Base-by-base conservation (phyloP, 257 asterid species). In the Solanum arcanum region DNA sequence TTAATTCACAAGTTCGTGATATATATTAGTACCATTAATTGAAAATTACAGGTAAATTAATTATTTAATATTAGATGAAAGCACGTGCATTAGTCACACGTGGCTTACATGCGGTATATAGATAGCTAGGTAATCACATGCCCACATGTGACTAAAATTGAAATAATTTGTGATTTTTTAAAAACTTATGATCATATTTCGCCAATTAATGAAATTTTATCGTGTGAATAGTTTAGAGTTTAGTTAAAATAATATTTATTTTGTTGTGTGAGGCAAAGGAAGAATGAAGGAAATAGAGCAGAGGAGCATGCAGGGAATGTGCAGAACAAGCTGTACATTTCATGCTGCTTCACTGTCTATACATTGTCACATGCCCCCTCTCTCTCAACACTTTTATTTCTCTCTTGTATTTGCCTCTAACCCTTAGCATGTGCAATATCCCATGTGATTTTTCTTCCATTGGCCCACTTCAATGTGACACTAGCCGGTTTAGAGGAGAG, bases 251-350 rank as follows among this genome's bases (percentile, higher is more conserved):
- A 9, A 12, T 9, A 74, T 21, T 3, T 9, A 74, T 21, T 3
- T 3, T 21, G 49, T 39, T 12, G 20, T 3, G 56, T 23, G 59
- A 76, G 35, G 83, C 59, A 41, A 8, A 77, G 42, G 85, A 47
- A 47, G 15, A 18, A 80, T 5, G 29, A 80, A 46, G 68, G 85
- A 80, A 80, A 85, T 85, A 89, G 77, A 60, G 56, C 46, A 41
- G 78, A 90, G 91, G 76, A 89, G 91, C 88, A 92, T 94, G 96
- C 96, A 90, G 96, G 97, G 98, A 95, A 96, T 95, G 97, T 93
- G 98, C 95, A 96, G 97, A 96, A 95, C 98, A 95, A 94, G 98
- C 87, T 89, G 89, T 93, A 92, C 95, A 94, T 92, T 92, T 94
- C 90, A 93, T 95, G 94, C 92, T 91, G 90, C 94, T 90, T 89